Base-by-base conservation (phyloP, 495 filamentous ascomycete genomes). In the Daldinia vernicosa region DNA sequence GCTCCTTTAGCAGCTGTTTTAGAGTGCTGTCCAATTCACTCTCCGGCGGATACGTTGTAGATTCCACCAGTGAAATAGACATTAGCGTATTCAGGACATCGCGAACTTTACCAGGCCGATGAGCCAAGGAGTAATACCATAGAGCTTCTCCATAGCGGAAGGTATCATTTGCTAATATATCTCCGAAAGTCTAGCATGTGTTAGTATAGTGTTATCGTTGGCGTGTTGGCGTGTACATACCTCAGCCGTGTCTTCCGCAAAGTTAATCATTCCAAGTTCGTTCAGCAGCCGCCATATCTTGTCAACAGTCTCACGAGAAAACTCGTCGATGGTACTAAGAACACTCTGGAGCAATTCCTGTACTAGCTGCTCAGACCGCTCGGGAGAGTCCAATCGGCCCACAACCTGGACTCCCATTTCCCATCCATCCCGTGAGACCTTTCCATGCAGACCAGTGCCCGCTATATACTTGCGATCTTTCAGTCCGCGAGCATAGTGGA, bases 71-170 rank as follows among this genome's bases (percentile, higher is more conserved):
- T 45, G 90, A 95, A 76, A 91, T 89, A 1, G 93, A 93, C 74
- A 93, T 94, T 35, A 98, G 86, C n/a, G 94, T 86, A 74, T 94
- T 90, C 26, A 95, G 84, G 24, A 97, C 90, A 54, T 92, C 87
- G 74, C 90, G 90, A 67, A 97, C 87, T 80, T 95, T 95, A 66
- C 83, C 82, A 6, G 87, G 81, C 50, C 86, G 86, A 69, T 92
- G 92, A 0, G 93, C 91, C 11, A 94, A 89, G 43, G 94, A 89
- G 77, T 93, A 97, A 82, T 94, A 96, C 75, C 93, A 86, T 32
- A 98, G 86, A 6, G 93, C 91, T 43, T 91, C 85, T 51, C 94
- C 94, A 71, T 94, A 96, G 39, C 88, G 86, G 67, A 92, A 84
- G 4, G 91, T 87, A 6, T 85, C 85, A 30, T 87, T 81, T 3